Evolutionary conservation across 768 basidiomycete species (phyloP), one percentile per base, ranked within the genome.

Genomic region (Chlorophyllum brunneum): DNA sequence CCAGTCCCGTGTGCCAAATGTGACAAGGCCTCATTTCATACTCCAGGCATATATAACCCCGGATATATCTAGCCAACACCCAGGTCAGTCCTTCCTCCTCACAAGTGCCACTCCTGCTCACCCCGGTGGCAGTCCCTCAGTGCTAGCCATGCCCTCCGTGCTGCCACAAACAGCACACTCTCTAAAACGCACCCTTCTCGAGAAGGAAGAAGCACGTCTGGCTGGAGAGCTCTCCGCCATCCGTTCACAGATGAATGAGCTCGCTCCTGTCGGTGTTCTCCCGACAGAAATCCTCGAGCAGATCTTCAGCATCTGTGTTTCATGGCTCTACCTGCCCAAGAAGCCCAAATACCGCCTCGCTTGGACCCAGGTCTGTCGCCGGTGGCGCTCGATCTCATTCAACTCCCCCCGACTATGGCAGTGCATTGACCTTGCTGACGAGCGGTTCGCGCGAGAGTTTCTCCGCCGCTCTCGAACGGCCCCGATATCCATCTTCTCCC

Each of bases 331-430:
- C 42, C 48, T 53, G 33, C 47, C 52, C 9, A 61, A 60, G 11
- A 68, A 65, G 36, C 63, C 65, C 6, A 58, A 58, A 34, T 61
- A 68, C 38, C 64, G 59, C 16, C 63, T 76, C 3, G 67, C 72
- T 2, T 75, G 70, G 70, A 70, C 70, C 3, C 70, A 75, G 49
- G 73, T 74, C 27, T 75, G 72, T 57, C 61, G 64, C 6, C 55
- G 48, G 18, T 76, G 75, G 75, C 67, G 69, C 5, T 46, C 41
- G 45, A 58, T 71, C 29, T 65, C 73, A 3, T 54, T 72, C 26
- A 59, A 60, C 38, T 70, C 70, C 5, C 58, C 68, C 11, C 60
- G 70, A 9, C 67, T 76, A 24, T 76, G 75, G 75, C 63, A 61
- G 11, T 60, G 51, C 46, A 72, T 76, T 44, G 72, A 74, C 56